Percentiles rank a stretch among this genome's conserved stretches.
These are phyloP conservation scores for Aspergillus homomorphus DNA, from an alignment of 495 filamentous ascomycete species.

Conservation along the genomic window DNA sequence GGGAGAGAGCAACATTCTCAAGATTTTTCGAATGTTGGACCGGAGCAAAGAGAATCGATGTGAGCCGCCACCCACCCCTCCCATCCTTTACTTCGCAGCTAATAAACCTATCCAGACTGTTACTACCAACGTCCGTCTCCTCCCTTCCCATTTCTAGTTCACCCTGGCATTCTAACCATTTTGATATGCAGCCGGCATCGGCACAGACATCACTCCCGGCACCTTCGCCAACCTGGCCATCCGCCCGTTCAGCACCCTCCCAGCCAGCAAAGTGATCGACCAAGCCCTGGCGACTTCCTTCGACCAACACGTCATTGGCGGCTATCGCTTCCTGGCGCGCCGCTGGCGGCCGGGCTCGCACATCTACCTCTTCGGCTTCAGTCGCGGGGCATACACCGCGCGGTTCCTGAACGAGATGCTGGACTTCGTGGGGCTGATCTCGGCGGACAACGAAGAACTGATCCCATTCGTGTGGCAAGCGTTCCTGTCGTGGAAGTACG, in stretches of 20 bases:
- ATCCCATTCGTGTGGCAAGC: conserved; percentile 32
- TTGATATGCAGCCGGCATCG: conserved; percentile 18
- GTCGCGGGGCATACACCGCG: conserved; percentile 48
- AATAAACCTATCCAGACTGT: conserved; percentile 13
- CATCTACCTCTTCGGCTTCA: conserved; percentile 52
- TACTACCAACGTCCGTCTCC: conserved; percentile 22
- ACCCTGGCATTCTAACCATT: background rate
- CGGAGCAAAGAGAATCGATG: conserved; percentile 18
- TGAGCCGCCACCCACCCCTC: background rate
- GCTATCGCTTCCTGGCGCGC: conserved; percentile 48
- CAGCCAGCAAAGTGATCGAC: conserved; percentile 23
- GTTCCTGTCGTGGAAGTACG: conserved; percentile 14
- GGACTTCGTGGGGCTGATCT: conserved; percentile 41
- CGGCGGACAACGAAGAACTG: conserved; percentile 47
- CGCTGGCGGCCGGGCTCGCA: conserved; percentile 37
- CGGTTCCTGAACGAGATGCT: conserved; percentile 49
- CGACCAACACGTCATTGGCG: conserved; percentile 43
- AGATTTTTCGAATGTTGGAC: conserved; percentile 31
- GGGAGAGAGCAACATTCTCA: conserved; percentile 34
- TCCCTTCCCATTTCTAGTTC: background rate
- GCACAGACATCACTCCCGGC: conserved; percentile 14
- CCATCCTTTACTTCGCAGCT: background rate
- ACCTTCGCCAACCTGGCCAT: conserved; percentile 11
- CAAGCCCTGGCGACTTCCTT: conserved; percentile 41
- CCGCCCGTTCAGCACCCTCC: conserved; percentile 11